Base-by-base conservation (phyloP, 2,329 filamentous ascomycete species). In the Dactylellina sp. region DNA sequence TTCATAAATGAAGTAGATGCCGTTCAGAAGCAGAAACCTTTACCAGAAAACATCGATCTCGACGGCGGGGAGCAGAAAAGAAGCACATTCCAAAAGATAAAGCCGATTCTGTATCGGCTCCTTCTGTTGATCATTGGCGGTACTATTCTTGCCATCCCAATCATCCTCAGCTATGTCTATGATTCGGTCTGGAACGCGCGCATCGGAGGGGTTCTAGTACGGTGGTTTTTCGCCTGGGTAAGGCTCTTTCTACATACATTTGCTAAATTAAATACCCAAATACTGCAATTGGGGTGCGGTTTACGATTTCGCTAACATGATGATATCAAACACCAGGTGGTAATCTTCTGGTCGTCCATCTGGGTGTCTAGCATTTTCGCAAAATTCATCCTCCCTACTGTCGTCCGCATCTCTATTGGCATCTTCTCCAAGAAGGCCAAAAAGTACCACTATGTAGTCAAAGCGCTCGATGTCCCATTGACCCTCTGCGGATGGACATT, bases 401-500 rank as follows among this genome's bases (percentile, higher is more conserved):
- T 87, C 61, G 91, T 91, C 81, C 88, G 90, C 84, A 89, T 89
- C 79, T 85, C 89, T 76, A 86, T 85, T 75, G 89, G 89, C 65
- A 86, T 91, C 35, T 85, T 91, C 79, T 90, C 87, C 79, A 86
- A 87, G 12, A 89, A 89, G 55, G 89, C 89, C 3, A 84, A 88
- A 75, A 91, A 91, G 80, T 91, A 91, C 77, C 88, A 88, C 44
- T 85, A 85, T 2, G 86, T 91, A 7, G 81, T 91, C 39, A 83
- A 82, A 64, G 87, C 87, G 64, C 82, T 91, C 49, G 87, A 89
- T 78, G 86, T 91, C 44, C 87, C 88, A 0, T 81, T 91, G 1
- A 89, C 88, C 1, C 83, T 91, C 60, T 88, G 91, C 79, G 87
- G 89, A 78, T 91, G 89, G 88, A 85, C 86, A 2, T 82, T 91